These are phyloP conservation scores for Termitomyces sp. DNA, from an alignment of 768 basidiomycete genomes.

Conservation along the genomic window DNA sequence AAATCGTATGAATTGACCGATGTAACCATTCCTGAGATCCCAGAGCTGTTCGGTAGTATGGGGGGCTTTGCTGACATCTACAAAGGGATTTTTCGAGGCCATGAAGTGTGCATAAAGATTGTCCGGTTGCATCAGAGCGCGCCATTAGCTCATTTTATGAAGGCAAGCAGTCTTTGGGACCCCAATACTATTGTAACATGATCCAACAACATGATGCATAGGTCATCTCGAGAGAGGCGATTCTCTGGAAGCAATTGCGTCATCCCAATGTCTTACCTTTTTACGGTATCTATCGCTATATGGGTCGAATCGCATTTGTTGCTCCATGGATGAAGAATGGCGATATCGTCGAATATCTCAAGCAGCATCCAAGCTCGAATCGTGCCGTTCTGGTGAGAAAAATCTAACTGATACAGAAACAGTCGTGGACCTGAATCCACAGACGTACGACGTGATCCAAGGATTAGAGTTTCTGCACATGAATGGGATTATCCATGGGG, in stretches of 20 bases:
- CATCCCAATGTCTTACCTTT: conserved; percentile 5
- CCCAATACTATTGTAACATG: too few species aligned
- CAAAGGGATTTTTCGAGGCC: not conserved
- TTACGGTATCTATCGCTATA: not conserved
- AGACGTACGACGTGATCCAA: conserved; percentile 29
- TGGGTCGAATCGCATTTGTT: not conserved
- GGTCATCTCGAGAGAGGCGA: not conserved
- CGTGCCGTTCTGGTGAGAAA: not conserved
- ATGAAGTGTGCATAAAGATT: not conserved
- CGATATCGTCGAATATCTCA: not conserved
- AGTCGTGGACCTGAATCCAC: not conserved
- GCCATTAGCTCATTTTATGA: not conserved
- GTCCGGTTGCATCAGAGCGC: not conserved
- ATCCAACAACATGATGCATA: not conserved
- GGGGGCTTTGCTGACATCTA: conserved; percentile 4
- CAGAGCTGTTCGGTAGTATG: not conserved
- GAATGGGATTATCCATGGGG: conserved; percentile 39
- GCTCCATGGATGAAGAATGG: conserved; percentile 7
- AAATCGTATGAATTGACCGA: not conserved
- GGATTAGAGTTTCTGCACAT: conserved; percentile 33
- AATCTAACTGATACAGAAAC: not conserved
- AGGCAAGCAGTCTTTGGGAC: not conserved
- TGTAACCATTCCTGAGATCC: not conserved
- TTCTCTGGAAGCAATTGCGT: not conserved
- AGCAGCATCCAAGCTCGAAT: not conserved